Evolutionary conservation across 768 basidiomycete species (phyloP).

Genomic region (Kwoniella dendrophila): DNA sequence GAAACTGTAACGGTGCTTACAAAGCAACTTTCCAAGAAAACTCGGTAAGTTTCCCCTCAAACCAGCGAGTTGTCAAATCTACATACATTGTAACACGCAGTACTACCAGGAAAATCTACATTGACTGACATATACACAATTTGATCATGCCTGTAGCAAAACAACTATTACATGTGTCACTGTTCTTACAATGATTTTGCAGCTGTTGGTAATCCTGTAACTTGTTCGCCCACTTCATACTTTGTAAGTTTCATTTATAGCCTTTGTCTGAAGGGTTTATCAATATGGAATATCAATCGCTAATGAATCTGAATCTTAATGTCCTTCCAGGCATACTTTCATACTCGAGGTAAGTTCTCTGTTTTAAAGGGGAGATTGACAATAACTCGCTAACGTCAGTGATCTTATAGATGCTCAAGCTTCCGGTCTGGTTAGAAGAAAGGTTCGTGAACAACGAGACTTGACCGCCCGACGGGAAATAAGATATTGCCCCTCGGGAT

Average conservation of each 20-base stretch:
- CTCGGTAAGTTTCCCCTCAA: too few relatives aligned
- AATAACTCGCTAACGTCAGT: neutral
- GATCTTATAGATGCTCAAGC: neutral
- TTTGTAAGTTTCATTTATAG: neutral
- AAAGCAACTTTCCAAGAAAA: neutral
- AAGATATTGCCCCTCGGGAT: slow-evolving; percentile 7
- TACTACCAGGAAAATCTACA: neutral
- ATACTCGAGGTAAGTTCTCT: neutral
- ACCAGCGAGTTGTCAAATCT: neutral
- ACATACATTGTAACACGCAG: neutral
- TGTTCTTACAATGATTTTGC: neutral
- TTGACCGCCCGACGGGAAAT: neutral
- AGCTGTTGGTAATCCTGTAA: neutral
- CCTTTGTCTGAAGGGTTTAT: neutral
- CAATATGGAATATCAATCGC: neutral
- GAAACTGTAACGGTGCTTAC: slow-evolving; percentile 10
- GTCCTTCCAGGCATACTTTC: neutral
- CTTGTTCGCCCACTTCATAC: neutral
- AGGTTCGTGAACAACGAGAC: neutral
- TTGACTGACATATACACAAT: too few relatives aligned
- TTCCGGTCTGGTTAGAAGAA: neutral
- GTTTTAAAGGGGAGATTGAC: neutral
- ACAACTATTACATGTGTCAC: slow-evolving; percentile 5
- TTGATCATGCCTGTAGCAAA: neutral
- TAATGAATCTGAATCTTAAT: neutral